Base-by-base conservation (phyloP, 345 rosid genomes). In the Eucalyptus erythrocorys region DNA sequence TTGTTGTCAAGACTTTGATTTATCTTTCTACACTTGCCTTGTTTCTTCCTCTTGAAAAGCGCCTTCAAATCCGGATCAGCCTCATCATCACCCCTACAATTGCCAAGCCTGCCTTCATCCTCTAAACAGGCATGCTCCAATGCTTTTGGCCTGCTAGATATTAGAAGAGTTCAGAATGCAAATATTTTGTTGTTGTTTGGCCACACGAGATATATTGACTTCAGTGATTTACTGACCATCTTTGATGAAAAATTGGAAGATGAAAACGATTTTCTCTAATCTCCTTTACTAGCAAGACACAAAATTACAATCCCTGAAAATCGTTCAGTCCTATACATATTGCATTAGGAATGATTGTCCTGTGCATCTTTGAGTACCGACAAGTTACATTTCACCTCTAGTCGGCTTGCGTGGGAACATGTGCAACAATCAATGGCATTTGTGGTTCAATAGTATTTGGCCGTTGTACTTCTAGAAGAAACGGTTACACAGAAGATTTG, bases 71-170 rank as follows among this genome's bases (percentile, higher is more conserved):
- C 7, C 4, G 0, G 17, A 61, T 61, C 71, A 30, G 16, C 71
- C 34, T 61, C 71, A 30, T 61, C 71, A 30, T 30, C 71, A 0
- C 34, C n/a, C 71, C 89, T 90, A 84, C 49, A 40, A 34, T 87
- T 88, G 88, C 92, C 87, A 86, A 89, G 59, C 49, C 84, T 93
- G 71, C 34, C 71, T 30, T 30, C 34, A 30, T 61, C 17, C 71
- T 30, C 71, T 30, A 13, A 30, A 61, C 7, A 30, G 34, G 15
- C 71, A 61, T 61, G 1, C 80, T 96, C 97, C 43, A 87, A n/a
- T 81, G 98, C 95, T 89, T 89, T 94, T 24, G 97, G 99, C 89
- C 99, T 97, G 89, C 88, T 42, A 48, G 26, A 61, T 17, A 19
- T 19, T 30, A 30, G 34, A 6, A 13, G 64, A 61, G 71, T n/a